Base-by-base conservation (phyloP, 129 eudicot species). In the Helianthus tuberosus region DNA sequence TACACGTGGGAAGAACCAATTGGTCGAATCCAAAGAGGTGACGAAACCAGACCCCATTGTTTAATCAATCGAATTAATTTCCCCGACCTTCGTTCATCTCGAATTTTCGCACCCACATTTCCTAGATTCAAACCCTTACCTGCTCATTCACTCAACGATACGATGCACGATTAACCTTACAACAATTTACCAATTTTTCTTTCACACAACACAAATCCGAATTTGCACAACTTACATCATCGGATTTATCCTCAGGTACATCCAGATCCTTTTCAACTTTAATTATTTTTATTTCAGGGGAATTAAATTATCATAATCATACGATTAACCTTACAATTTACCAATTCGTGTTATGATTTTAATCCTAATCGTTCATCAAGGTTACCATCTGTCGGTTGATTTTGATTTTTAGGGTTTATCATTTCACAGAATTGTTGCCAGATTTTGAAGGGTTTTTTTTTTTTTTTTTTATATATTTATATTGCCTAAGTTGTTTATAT, bases 11-110 rank as follows among this genome's bases (percentile, higher is more conserved):
- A 59, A 48, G 63, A 59, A 60, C 0, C 7, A 68, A 77, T 59
- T 77, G 81, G 81, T 38, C 3, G n/a, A 50, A 46, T 14, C 69
- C 43, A 44, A 68, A 68, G 62, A 75, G 70, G 75, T 77, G 81
- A 77, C 81, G 81, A 77, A 77, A 60, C 75, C n/a, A 35, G 81
- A 77, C 81, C 75, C 81, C 3, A 5, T 68, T 69, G 75, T 77
- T 60, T 49, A n/a, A 35, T 46, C 69, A 23, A 59, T 75, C 80
- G 15, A 66, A 53, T 66, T 41, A 66, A 53, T 66, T 41, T 2
- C 65, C 51, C 70, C 47, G 71, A 68, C 47, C 75, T 69, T 62
- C 23, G 23, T 20, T 20, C 46, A 58, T 65, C 73, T 75, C 32
- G 17, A 66, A 74, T 47, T 53, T 58, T 72, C 76, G 76, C 50